Conservation (phyloP, 179 eudicot genomes). For the Beta corolliflora region DNA sequence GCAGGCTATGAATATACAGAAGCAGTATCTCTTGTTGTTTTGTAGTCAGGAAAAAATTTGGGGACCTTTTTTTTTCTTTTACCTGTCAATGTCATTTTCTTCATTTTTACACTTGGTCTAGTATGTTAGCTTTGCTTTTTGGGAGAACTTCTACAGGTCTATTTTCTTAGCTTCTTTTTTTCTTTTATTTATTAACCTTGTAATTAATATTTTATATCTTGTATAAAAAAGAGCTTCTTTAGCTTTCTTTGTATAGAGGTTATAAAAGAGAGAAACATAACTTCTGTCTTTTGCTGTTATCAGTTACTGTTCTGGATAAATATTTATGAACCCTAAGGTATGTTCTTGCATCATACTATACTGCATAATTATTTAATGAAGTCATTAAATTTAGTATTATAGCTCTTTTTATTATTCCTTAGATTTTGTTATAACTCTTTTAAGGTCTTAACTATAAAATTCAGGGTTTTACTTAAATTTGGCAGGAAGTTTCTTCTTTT, state of each 20-base stretch:
- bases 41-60: slow-evolving; percentile 47
- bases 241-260: slow-evolving; percentile 30
- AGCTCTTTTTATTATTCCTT: too few species aligned
- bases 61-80: slow-evolving; percentile 58
- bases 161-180: slow-evolving; percentile 44
- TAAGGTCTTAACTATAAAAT: slow-evolving; percentile 18
- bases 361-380: not conserved
- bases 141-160: slow-evolving; percentile 55
- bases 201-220: not conserved
- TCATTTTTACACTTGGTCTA: slow-evolving; percentile 45
- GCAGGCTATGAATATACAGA: slow-evolving; percentile 47
- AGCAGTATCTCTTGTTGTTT: slow-evolving; percentile 58
- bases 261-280: slow-evolving; percentile 23
- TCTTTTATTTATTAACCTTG: not conserved
- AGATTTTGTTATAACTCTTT: slow-evolving; percentile 10
- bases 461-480: slow-evolving; percentile 26
- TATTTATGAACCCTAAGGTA: slow-evolving; percentile 13
- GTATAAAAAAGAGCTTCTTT: slow-evolving; percentile 23
- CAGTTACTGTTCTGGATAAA: slow-evolving; percentile 3
- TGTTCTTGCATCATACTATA: slow-evolving; percentile 14
- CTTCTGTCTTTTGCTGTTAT: slow-evolving; percentile 17
- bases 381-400: not conserved
- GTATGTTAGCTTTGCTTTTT: slow-evolving; percentile 38
- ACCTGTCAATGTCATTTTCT: slow-evolving; percentile 53
- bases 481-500: not conserved